phyloP scores from a whole-genome alignment of 2,329 filamentous ascomycete species.

The Colletotrichum gigasporum region DNA sequence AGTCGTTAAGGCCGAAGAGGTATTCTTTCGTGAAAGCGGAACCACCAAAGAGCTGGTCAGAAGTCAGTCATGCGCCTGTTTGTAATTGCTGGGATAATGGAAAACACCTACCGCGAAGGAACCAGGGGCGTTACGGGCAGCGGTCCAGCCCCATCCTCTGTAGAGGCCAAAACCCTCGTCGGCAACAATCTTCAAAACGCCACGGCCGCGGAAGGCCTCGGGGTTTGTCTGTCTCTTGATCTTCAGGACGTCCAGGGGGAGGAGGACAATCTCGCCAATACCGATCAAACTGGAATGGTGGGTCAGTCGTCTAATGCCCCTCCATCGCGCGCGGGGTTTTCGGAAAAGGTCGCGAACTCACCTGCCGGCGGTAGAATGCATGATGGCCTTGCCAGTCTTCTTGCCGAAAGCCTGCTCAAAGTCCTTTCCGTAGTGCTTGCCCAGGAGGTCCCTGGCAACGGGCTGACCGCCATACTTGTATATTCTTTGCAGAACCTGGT shows the following conservation, averaged over 20 bases:
- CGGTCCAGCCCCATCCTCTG: conserved; percentile 97
- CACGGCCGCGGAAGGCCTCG: conserved; percentile 94
- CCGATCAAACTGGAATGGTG: conserved; percentile 78
- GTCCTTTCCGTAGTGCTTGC: conserved; percentile 78
- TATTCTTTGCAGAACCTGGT: conserved; percentile 96
- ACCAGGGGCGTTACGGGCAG: conserved; percentile 93
- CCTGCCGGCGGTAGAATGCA: conserved; percentile 96
- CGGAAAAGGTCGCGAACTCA: conserved; percentile 46
- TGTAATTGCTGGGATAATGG: background rate
- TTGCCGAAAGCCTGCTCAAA: conserved; percentile 94
- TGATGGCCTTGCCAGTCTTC: conserved; percentile 96
- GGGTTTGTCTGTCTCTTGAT: conserved; percentile 99
- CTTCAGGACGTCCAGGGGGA: conserved; percentile 96
- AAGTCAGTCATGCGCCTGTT: background rate
- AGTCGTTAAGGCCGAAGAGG: conserved; percentile 87
- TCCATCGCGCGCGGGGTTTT: background rate
- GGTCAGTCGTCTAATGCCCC: background rate
- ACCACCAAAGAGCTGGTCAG: conserved; percentile 87
- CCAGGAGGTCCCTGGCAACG: conserved; percentile 89
- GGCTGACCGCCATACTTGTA: conserved; percentile 99
- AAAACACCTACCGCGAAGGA: conserved; percentile 84
- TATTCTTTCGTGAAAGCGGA: conserved; percentile 98
- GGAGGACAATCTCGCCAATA: conserved; percentile 94
- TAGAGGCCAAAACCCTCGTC: conserved; percentile 97
- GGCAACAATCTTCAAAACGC: conserved; percentile 85